A percentile compares a stretch with the other conserved stretches of the same genome.
Conservation (phyloP, 2,329 filamentous ascomycete genomes). For the Alternaria sp. region DNA sequence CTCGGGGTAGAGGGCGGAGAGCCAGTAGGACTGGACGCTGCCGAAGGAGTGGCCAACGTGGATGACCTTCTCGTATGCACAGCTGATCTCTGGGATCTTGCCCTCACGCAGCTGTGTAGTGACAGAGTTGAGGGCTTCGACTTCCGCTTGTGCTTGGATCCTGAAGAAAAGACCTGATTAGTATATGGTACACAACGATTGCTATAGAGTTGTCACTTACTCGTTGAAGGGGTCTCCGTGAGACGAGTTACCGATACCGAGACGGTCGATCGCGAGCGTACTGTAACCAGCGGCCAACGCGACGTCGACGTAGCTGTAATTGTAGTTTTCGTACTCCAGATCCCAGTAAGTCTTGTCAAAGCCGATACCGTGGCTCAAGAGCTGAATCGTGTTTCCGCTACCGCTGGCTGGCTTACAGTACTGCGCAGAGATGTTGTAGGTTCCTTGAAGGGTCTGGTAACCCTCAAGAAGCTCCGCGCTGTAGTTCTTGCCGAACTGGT, state of each 20-base stretch:
- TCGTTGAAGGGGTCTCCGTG: slow-evolving; percentile 66
- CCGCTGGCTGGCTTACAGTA: slow-evolving; percentile 64
- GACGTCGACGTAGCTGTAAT: slow-evolving; percentile 67
- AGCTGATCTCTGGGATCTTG: slow-evolving; percentile 51
- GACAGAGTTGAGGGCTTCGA: slow-evolving; percentile 63
- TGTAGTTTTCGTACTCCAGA: slow-evolving; percentile 61
- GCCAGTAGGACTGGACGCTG: slow-evolving; percentile 62
- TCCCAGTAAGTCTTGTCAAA: slow-evolving; percentile 70
- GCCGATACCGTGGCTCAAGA: slow-evolving; percentile 62
- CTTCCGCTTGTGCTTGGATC: slow-evolving; percentile 64
- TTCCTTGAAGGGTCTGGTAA: slow-evolving; percentile 59
- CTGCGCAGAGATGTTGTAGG: slow-evolving; percentile 65
- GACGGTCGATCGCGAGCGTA: slow-evolving; percentile 67
- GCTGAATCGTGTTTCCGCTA: slow-evolving; percentile 49
- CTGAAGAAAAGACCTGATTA: background rate
- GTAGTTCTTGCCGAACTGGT: slow-evolving; percentile 51
- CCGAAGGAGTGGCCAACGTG: slow-evolving; percentile 72
- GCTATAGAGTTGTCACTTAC: background rate
- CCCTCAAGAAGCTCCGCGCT: slow-evolving; percentile 54
- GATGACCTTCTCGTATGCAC: slow-evolving; percentile 54
- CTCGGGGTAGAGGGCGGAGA: slow-evolving; percentile 60
- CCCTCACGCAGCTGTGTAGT: slow-evolving; percentile 59
- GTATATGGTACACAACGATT: background rate
- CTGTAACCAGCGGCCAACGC: slow-evolving; percentile 65
- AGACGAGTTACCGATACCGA: slow-evolving; percentile 65